These are phyloP conservation scores for Phytophthora podocarpi DNA, from an alignment of 352 stramenopile genomes.

Conservation along the genomic window DNA sequence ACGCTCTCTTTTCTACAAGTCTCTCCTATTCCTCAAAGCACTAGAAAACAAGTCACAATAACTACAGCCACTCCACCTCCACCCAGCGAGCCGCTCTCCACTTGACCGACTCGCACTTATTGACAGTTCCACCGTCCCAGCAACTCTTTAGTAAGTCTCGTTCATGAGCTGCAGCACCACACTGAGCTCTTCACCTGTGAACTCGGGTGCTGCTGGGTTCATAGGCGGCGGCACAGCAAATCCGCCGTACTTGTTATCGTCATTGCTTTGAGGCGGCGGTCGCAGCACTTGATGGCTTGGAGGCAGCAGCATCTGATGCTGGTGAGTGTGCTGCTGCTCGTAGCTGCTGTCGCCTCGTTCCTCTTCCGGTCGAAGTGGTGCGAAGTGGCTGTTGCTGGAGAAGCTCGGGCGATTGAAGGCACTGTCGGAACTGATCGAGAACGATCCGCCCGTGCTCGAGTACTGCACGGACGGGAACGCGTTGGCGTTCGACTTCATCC, in stretches of 20 bases:
- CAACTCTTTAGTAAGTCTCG: slow-evolving; percentile 52
- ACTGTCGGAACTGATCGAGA: slow-evolving; percentile 36
- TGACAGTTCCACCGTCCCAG: too few relatives aligned
- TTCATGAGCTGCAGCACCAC: slow-evolving; percentile 86
- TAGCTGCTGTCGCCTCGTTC: slow-evolving; percentile 32
- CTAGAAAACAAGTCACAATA: slow-evolving; percentile 30
- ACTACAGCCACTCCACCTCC: slow-evolving; percentile 9
- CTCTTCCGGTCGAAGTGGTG: slow-evolving; percentile 33
- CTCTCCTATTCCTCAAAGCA: slow-evolving; percentile 19
- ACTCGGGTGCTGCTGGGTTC: slow-evolving; percentile 71
- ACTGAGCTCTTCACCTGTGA: slow-evolving; percentile 78
- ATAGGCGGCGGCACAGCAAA: slow-evolving; percentile 66
- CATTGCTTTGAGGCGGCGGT: slow-evolving; percentile 50
- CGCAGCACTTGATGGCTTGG: slow-evolving; percentile 58
- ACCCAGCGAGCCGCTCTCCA: not conserved
- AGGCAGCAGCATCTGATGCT: slow-evolving; percentile 35
- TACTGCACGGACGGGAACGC: slow-evolving; percentile 36
- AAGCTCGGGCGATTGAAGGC: slow-evolving; percentile 24
- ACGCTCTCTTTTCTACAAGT: slow-evolving; percentile 27
- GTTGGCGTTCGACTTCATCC: slow-evolving; percentile 14
- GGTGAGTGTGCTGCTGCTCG: slow-evolving; percentile 25
- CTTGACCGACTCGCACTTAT: slow-evolving; percentile 1
- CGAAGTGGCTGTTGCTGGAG: slow-evolving; percentile 35
- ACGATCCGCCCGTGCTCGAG: slow-evolving; percentile 16
- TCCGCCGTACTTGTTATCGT: slow-evolving; percentile 48